A percentile compares a stretch with the other conserved stretches of the same genome.
Evolutionary conservation across 768 basidiomycete species (phyloP).

Genomic region (Asterophora parasitica): DNA sequence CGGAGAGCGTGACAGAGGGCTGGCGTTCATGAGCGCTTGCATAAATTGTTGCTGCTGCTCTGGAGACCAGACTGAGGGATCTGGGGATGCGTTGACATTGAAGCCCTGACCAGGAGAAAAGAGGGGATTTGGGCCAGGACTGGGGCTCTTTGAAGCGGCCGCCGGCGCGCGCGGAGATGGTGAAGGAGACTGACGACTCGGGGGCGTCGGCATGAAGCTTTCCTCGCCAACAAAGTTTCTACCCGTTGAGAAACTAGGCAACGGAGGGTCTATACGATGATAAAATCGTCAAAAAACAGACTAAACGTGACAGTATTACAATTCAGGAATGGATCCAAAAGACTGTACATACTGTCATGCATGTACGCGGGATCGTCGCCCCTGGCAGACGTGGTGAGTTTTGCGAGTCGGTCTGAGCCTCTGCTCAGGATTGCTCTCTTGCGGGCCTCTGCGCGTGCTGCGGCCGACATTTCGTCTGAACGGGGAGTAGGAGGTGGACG

Average conservation of each 20-base stretch:
- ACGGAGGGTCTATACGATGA: slow-evolving; percentile 31
- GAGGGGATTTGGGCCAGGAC: too few relatives aligned
- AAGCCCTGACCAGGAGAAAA: slow-evolving; percentile 20
- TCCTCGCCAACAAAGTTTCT: slow-evolving; percentile 45
- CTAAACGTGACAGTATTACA: not conserved
- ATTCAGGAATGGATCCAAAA: not conserved
- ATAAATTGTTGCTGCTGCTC: slow-evolving; percentile 69
- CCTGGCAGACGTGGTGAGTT: slow-evolving; percentile 67
- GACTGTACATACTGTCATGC: slow-evolving; percentile 40
- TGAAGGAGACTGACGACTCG: slow-evolving; percentile 24
- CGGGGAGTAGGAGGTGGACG: not conserved
- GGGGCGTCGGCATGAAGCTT: slow-evolving; percentile 35
- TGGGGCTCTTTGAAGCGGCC: slow-evolving; percentile 20
- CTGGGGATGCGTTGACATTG: slow-evolving; percentile 27
- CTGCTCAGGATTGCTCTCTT: slow-evolving; percentile 71
- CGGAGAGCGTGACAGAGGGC: slow-evolving; percentile 14
- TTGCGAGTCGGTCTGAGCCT: slow-evolving; percentile 70
- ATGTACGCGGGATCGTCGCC: slow-evolving; percentile 61
- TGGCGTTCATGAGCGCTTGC: slow-evolving; percentile 51
- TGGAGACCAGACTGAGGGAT: slow-evolving; percentile 59
- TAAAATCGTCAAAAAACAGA: not conserved
- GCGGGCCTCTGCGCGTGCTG: slow-evolving; percentile 74
- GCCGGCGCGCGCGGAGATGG: slow-evolving; percentile 16
- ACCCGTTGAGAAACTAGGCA: slow-evolving; percentile 28
- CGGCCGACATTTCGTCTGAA: slow-evolving; percentile 36